Percentiles rank a stretch among this genome's conserved stretches.
Evolutionary conservation across 169 alveolate species (phyloP).

Genomic region (Theileria luwenshuni): DNA sequence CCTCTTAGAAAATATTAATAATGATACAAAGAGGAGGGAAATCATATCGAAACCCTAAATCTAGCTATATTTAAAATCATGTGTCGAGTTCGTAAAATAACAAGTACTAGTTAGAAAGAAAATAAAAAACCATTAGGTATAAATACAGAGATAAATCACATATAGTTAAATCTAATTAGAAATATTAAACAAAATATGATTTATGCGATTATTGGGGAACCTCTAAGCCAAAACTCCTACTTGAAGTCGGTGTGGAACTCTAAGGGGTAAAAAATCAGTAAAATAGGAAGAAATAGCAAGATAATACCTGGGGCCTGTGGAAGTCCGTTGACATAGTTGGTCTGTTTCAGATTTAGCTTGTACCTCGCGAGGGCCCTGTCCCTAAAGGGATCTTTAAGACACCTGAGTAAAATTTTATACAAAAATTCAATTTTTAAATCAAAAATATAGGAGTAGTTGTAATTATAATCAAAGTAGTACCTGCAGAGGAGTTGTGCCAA

Average conservation of each 20-base stretch:
- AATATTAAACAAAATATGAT: neutral
- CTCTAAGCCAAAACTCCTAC: slow-evolving; percentile 12
- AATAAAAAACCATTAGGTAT: neutral
- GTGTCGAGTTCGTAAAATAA: neutral
- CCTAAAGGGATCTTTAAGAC: slow-evolving; percentile 78
- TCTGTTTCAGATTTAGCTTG: slow-evolving; percentile 72
- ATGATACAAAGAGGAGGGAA: neutral
- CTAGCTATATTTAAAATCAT: neutral
- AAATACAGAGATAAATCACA: neutral
- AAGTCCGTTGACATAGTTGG: slow-evolving; percentile 71
- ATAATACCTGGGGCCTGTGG: slow-evolving; percentile 78
- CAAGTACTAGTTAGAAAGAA: neutral
- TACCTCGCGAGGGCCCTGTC: slow-evolving; percentile 79
- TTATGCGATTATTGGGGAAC: slow-evolving; percentile 57
- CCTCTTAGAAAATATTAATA: neutral
- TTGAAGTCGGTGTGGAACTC: slow-evolving; percentile 45
- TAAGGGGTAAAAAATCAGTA: neutral
- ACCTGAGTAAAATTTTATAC: slow-evolving; percentile 41
- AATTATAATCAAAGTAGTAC: slow-evolving; percentile 39
- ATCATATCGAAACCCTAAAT: slow-evolving; percentile 7
- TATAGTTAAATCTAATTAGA: slow-evolving; percentile 5
- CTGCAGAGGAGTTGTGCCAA: slow-evolving; percentile 79
- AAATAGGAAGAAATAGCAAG: neutral
- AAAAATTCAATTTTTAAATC: neutral
- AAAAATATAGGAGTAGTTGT: neutral